A percentile compares a stretch with the other conserved stretches of the same genome.
Conservation (phyloP, 1,284 basidiomycete genomes). For the Golubevia sp. region DNA sequence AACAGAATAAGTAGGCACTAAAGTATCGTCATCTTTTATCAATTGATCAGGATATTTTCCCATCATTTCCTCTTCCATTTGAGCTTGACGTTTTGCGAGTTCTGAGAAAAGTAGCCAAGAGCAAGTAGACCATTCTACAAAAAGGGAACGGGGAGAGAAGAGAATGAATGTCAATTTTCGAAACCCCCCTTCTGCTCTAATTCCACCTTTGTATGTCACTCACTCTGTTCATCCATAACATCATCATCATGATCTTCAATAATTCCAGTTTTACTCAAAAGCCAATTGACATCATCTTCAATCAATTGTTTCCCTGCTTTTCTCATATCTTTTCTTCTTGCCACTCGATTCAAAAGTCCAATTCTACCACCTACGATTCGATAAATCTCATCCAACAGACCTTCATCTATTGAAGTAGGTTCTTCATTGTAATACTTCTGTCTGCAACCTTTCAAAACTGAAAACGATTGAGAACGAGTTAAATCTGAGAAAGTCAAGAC, state of each 20-base stretch:
- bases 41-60: not conserved
- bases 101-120: slow-evolving; percentile 51
- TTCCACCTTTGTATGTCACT: no score
- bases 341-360: slow-evolving; percentile 42
- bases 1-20: slow-evolving; percentile 10
- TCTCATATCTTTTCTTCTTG: slow-evolving; percentile 36
- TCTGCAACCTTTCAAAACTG: slow-evolving; percentile 34
- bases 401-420: slow-evolving; percentile 10
- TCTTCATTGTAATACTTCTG: slow-evolving; percentile 48
- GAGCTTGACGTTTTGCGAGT: slow-evolving; percentile 36
- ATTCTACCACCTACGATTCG: slow-evolving; percentile 43
- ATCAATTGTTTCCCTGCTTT: slow-evolving; percentile 38
- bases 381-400: slow-evolving; percentile 42
- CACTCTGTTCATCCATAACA: slow-evolving; percentile 52
- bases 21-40: not conserved
- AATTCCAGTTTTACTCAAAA: slow-evolving; percentile 53
- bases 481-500: slow-evolving; percentile 46
- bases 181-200: no score
- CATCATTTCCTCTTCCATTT: slow-evolving; percentile 26
- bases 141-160: not conserved
- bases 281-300: slow-evolving; percentile 51
- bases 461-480: slow-evolving; percentile 33
- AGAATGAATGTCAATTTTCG: not conserved
- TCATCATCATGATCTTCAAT: slow-evolving; percentile 55
- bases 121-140: slow-evolving; percentile 46